These are phyloP conservation scores for Cryptosporidium xiaoi DNA, from an alignment of 169 alveolate species.

Conservation along the genomic window DNA sequence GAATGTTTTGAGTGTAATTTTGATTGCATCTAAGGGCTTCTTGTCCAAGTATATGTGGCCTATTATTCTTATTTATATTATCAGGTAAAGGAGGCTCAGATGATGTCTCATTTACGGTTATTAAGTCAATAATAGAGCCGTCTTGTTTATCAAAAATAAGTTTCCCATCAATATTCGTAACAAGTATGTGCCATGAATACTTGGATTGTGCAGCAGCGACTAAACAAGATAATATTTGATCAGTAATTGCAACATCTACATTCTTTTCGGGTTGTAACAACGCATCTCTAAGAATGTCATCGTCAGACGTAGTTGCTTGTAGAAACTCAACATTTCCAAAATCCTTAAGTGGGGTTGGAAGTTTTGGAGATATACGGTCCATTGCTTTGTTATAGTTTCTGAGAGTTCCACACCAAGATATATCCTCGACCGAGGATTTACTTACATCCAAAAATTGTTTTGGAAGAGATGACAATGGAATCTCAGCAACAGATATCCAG, in stretches of 20 bases:
- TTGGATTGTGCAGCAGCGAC: constrained; percentile 91
- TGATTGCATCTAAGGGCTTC: constrained; percentile 91
- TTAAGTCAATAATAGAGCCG: constrained; percentile 90
- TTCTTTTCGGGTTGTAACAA: constrained; percentile 77
- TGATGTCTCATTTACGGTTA: constrained; percentile 91
- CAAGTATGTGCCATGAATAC: constrained; percentile 90
- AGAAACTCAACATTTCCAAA: constrained; percentile 81
- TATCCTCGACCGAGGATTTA: constrained; percentile 83
- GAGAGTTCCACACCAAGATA: constrained; percentile 88
- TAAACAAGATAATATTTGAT: constrained; percentile 87
- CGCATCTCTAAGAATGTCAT: constrained; percentile 84
- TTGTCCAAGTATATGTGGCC: constrained; percentile 88
- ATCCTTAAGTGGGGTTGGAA: constrained; percentile 80
- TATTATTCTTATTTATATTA: constrained; percentile 87
- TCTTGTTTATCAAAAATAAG: constrained; percentile 89
- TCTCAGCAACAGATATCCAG: constrained; percentile 89
- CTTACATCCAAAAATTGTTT: constrained; percentile 83
- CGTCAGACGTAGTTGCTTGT: constrained; percentile 88
- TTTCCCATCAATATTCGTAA: constrained; percentile 87
- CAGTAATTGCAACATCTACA: constrained; percentile 88
- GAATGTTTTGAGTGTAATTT: constrained; percentile 86
- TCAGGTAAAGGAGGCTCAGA: constrained; percentile 92
- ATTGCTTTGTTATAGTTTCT: constrained; percentile 84
- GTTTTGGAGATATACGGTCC: constrained; percentile 86
- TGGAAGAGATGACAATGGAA: constrained; percentile 87